A percentile compares a stretch with the other conserved stretches of the same genome.
These are phyloP conservation scores for Physaria fendleri DNA, from an alignment of 345 rosid genomes.

Conservation along the genomic window DNA sequence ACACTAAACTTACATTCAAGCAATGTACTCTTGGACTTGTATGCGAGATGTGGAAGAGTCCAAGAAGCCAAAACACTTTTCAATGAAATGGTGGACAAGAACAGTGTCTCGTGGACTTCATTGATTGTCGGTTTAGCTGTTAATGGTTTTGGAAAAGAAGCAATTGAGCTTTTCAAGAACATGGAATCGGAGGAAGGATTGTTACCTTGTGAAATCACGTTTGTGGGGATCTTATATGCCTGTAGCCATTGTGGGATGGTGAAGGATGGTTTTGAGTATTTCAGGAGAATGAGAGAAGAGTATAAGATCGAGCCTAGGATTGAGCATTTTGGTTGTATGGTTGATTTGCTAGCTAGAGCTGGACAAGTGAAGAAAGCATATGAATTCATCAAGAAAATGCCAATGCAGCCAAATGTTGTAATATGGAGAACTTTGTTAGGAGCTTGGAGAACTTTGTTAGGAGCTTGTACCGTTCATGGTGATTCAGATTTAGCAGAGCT, in stretches of 20 bases:
- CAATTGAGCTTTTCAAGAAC: slow-evolving; percentile 47
- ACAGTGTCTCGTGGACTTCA: slow-evolving; percentile 73
- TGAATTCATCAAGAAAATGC: slow-evolving; percentile 48
- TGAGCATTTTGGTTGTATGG: slow-evolving; percentile 87
- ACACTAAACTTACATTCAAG: slow-evolving; percentile 40
- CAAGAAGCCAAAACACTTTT: slow-evolving; percentile 50
- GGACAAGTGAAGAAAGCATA: slow-evolving; percentile 63
- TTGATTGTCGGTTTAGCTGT: slow-evolving; percentile 78
- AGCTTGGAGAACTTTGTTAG: slow-evolving; percentile 76
- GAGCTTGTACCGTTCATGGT: slow-evolving; percentile 65
- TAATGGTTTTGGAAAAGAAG: slow-evolving; percentile 77
- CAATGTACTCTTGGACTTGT: slow-evolving; percentile 73
- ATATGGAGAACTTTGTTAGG: slow-evolving; percentile 78
- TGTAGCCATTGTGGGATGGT: slow-evolving; percentile 94
- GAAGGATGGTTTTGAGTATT: slow-evolving; percentile 59
- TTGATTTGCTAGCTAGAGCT: slow-evolving; percentile 79
- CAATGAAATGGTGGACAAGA: slow-evolving; percentile 48
- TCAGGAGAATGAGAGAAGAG: slow-evolving; percentile 55
- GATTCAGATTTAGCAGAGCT: slow-evolving; percentile 51
- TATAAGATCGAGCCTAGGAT: slow-evolving; percentile 60
- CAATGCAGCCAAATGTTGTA: slow-evolving; percentile 60
- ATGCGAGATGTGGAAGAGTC: slow-evolving; percentile 62
- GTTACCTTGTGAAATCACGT: slow-evolving; percentile 60
- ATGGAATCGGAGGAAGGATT: slow-evolving; percentile 43
- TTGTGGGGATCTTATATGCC: slow-evolving; percentile 74